Conservation (phyloP, 306 rosid genomes). For the Pueraria montana region DNA sequence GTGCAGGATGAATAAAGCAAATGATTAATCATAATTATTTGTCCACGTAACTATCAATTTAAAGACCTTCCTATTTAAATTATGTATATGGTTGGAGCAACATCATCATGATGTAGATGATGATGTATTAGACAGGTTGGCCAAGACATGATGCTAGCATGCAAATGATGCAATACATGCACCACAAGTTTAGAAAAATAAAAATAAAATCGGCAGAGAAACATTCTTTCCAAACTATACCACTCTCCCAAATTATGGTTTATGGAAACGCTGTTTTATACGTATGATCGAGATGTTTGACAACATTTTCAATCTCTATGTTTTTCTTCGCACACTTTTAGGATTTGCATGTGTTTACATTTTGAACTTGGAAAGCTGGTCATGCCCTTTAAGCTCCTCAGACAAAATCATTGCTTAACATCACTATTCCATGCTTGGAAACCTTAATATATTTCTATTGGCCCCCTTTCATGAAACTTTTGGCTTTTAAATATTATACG, state of each 20-base stretch:
- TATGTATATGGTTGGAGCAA: conserved; percentile 54
- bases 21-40: conserved; percentile 59
- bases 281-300: conserved; percentile 22
- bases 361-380: conserved; percentile 47
- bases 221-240: conserved; percentile 39
- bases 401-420: conserved; percentile 59
- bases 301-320: conserved; percentile 31
- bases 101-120: conserved; percentile 69
- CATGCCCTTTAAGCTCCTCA: conserved; percentile 23
- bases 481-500: conserved; percentile 38
- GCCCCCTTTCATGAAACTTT: conserved; percentile 28
- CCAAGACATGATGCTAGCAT: conserved; percentile 62
- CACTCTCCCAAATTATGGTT: conserved; percentile 46
- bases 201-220: background rate
- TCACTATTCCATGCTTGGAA: conserved; percentile 46
- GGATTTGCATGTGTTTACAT: conserved; percentile 44
- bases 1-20: conserved; percentile 49
- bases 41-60: conserved; percentile 58
- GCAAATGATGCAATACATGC: conserved; percentile 42
- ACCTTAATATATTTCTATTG: conserved; percentile 47
- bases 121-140: conserved; percentile 54
- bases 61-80: conserved; percentile 48
- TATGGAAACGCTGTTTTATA: conserved; percentile 36
- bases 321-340: conserved; percentile 13
- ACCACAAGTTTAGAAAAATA: background rate